phyloP scores from a whole-genome alignment of 805 yeast genomes.

The Vanderwaltozyma polyspora region DNA sequence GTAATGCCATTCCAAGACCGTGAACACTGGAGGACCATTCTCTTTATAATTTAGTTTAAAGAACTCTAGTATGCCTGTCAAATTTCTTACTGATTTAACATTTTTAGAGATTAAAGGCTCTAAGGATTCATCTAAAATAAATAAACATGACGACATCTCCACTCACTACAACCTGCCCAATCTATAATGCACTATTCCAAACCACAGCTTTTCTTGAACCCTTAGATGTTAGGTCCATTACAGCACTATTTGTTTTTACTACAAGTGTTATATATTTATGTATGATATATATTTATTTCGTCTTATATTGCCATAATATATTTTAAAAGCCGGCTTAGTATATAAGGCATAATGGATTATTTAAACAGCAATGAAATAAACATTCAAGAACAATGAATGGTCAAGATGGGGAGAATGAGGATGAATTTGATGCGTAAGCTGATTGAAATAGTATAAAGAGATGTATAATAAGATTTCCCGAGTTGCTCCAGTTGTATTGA shows the following conservation, averaged over 20 bases:
- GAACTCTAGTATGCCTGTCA: conserved; percentile 8
- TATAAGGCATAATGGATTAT: too few relatives aligned
- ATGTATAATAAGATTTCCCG: conserved; percentile 32
- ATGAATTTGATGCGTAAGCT: too few relatives aligned
- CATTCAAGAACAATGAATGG: too few relatives aligned
- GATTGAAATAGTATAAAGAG: too few relatives aligned
- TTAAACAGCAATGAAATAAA: too few relatives aligned
- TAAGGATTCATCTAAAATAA: conserved; percentile 21
- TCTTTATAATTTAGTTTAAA: conserved; percentile 13
- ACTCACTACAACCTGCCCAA: background rate
- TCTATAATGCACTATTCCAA: background rate
- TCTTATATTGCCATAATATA: too few relatives aligned
- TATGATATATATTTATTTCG: too few relatives aligned
- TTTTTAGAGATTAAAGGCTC: conserved; percentile 21
- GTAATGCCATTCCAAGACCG: conserved; percentile 10
- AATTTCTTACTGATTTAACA: conserved; percentile 18
- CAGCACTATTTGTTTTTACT: too few relatives aligned
- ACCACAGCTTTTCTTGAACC: background rate
- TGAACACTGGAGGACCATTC: conserved; percentile 11
- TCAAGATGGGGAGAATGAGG: too few relatives aligned
- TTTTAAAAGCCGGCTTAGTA: too few relatives aligned
- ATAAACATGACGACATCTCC: conserved; percentile 20
- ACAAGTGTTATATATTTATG: too few relatives aligned
- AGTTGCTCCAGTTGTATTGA: conserved; percentile 22
- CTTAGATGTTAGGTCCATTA: too few relatives aligned